Evolutionary conservation across 441 rosid genomes (phyloP).

Genomic region (Gossypium schwendimanii): DNA sequence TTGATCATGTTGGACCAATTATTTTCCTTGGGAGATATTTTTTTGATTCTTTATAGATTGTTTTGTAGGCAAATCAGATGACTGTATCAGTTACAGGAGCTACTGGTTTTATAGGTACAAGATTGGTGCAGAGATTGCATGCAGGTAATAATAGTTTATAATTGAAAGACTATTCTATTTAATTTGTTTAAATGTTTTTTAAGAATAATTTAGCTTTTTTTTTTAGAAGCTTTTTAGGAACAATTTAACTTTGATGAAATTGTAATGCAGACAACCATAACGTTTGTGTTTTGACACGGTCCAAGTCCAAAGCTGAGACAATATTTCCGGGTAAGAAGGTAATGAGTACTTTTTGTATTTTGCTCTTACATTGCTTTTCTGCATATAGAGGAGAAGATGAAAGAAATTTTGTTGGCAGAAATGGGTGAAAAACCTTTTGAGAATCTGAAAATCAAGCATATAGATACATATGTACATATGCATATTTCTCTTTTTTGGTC

Average conservation of each 20-base stretch:
- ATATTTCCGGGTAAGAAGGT: constrained; percentile 99
- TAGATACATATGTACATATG: not conserved
- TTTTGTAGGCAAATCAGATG: constrained; percentile 50
- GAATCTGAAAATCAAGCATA: not conserved
- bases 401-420: not conserved
- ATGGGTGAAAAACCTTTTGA: not conserved
- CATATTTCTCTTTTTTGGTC: not conserved
- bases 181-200: not conserved
- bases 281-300: constrained; percentile 5
- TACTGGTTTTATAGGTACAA: constrained; percentile 83
- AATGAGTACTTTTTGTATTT: constrained; percentile 30
- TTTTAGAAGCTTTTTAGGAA: no score
- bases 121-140: constrained; percentile 73
- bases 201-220: not conserved
- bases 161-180: not conserved
- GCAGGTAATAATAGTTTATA: constrained; percentile 39
- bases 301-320: constrained; percentile 64
- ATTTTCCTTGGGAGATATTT: constrained; percentile 8
- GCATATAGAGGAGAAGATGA: not conserved
- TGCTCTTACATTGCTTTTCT: not conserved
- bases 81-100: constrained; percentile 88
- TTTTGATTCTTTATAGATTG: constrained; percentile 17
- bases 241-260: not conserved
- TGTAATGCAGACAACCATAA: constrained; percentile 53
- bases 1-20: not conserved